phyloP scores from a whole-genome alignment of 2,329 filamentous ascomycete genomes.

The Pseudonectria foliicola region DNA sequence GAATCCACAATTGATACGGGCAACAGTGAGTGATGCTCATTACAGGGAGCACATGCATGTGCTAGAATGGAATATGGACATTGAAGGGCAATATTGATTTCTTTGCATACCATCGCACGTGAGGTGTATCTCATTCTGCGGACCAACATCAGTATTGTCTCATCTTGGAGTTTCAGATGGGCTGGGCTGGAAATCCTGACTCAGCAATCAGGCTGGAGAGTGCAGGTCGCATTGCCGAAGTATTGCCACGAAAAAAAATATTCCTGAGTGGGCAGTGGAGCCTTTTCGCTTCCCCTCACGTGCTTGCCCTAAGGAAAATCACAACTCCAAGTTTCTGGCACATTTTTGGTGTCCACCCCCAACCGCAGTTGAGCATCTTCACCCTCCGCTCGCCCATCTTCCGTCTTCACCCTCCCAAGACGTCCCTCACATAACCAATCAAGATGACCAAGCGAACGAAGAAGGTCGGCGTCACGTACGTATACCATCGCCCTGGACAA shows the following conservation, averaged over 20 bases:
- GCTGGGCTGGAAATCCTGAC: too few relatives aligned
- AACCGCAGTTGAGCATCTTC: conserved; percentile 25
- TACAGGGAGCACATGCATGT: too few relatives aligned
- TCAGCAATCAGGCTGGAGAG: background rate
- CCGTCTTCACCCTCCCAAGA: conserved; percentile 28
- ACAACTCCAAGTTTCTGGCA: conserved; percentile 29
- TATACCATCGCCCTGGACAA: conserved; percentile 16
- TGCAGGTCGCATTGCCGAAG: conserved; percentile 50
- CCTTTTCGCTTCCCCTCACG: conserved; percentile 26
- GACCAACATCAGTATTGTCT: too few relatives aligned
- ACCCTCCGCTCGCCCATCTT: conserved; percentile 24
- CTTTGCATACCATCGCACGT: too few relatives aligned
- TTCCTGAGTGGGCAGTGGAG: conserved; percentile 11
- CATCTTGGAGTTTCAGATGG: background rate
- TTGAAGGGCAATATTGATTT: too few relatives aligned
- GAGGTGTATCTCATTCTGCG: too few relatives aligned
- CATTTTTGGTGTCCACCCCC: conserved; percentile 26
- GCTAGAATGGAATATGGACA: too few relatives aligned
- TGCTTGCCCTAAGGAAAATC: conserved; percentile 37
- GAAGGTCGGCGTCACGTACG: conserved; percentile 90
- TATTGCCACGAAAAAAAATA: conserved; percentile 37
- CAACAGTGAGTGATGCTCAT: too few relatives aligned
- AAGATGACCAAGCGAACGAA: conserved; percentile 93
- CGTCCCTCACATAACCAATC: conserved; percentile 37
- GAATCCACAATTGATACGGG: too few relatives aligned